A percentile compares a stretch with the other conserved stretches of the same genome.
phyloP scores from a whole-genome alignment of 1,139 yeast genomes.

The Lodderomyces margitis region DNA sequence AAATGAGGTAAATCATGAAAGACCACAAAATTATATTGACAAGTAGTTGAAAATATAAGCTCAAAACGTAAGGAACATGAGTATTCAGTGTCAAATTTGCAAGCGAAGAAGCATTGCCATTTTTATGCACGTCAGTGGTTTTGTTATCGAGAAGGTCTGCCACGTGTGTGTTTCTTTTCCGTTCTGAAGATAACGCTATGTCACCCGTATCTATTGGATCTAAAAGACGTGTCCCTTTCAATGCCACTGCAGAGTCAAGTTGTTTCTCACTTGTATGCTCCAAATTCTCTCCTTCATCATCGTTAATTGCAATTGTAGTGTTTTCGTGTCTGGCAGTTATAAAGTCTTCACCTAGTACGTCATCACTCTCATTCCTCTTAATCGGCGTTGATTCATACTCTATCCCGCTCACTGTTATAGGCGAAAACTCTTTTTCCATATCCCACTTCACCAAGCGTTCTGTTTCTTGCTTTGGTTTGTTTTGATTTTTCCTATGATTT shows the following conservation, averaged over 20 bases:
- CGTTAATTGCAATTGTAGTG: constrained; percentile 4
- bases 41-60: constrained; percentile 68
- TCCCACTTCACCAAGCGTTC: too few relatives aligned
- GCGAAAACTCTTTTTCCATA: constrained; percentile 9
- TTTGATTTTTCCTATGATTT: too few relatives aligned
- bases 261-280: constrained; percentile 3
- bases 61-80: constrained; percentile 55
- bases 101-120: not conserved
- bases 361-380: constrained; percentile 3
- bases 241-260: not conserved
- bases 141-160: not conserved
- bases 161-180: not conserved
- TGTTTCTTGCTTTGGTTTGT: too few relatives aligned
- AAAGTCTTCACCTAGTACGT: constrained; percentile 4
- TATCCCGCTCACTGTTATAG: constrained; percentile 10
- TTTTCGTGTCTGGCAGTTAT: constrained; percentile 6
- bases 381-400: constrained; percentile 12
- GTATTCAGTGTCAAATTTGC: constrained; percentile 12
- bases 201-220: constrained; percentile 44
- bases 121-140: not conserved
- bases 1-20: constrained; percentile 53
- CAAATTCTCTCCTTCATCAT: not conserved
- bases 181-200: constrained; percentile 42
- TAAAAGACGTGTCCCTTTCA: constrained; percentile 9
- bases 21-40: constrained; percentile 62